Conservation (phyloP, 2,329 filamentous ascomycete genomes). For the Fusarium transvaalense region DNA sequence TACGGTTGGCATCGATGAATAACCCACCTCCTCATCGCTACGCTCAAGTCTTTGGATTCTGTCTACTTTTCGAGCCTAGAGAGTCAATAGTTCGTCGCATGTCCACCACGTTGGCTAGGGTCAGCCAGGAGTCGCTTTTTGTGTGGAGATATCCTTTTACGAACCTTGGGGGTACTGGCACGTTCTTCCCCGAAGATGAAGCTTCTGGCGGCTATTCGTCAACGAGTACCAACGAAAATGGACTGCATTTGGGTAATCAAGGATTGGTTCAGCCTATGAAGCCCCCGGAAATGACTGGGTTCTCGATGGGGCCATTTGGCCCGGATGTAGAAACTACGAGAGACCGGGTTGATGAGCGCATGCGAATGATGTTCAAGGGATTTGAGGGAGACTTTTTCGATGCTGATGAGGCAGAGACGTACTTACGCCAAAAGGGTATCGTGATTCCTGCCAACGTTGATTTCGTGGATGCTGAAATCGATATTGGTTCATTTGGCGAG, state of each 20-base stretch:
- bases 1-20: constrained; percentile 66
- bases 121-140: constrained; percentile 62
- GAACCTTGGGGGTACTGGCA: constrained; percentile 75
- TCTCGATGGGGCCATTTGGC: constrained; percentile 63
- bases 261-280: constrained; percentile 49
- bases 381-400: constrained; percentile 84
- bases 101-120: constrained; percentile 50
- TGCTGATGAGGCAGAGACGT: constrained; percentile 80
- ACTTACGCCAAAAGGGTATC: constrained; percentile 74
- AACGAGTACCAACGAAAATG: not conserved
- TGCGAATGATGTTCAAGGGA: constrained; percentile 68
- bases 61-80: constrained; percentile 69
- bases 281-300: constrained; percentile 45
- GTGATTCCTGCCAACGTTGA: constrained; percentile 71
- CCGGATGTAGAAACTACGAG: constrained; percentile 55
- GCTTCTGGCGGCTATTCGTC: not conserved
- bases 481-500: constrained; percentile 56
- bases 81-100: constrained; percentile 62
- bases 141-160: constrained; percentile 72
- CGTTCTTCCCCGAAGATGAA: constrained; percentile 63
- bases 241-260: constrained; percentile 54
- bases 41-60: constrained; percentile 75
- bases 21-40: constrained; percentile 63
- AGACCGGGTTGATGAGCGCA: constrained; percentile 58
- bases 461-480: constrained; percentile 70